Conservation (phyloP, 257 asterid genomes). For the Solanum gracilifrons region DNA sequence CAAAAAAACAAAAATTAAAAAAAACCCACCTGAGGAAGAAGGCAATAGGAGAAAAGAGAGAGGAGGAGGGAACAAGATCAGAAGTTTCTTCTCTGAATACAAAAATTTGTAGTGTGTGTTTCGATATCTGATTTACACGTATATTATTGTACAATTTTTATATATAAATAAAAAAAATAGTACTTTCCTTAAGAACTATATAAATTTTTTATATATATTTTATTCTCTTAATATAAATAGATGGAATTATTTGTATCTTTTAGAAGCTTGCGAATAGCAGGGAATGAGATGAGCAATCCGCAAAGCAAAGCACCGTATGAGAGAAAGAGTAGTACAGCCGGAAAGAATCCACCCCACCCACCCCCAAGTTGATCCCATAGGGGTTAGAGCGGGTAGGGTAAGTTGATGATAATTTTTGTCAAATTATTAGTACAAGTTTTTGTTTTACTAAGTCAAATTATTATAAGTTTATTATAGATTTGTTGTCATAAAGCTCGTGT, state of each 20-base stretch:
- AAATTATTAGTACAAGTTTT: neutral
- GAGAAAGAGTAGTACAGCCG: constrained; percentile 47
- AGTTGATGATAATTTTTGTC: neutral
- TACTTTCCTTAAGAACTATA: neutral
- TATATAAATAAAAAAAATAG: neutral
- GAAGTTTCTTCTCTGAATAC: constrained; percentile 14
- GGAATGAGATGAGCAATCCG: constrained; percentile 6
- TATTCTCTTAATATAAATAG: neutral
- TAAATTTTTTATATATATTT: neutral
- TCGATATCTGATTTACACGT: neutral
- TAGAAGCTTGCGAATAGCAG: neutral
- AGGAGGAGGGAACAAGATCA: constrained; percentile 20
- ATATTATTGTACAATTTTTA: neutral
- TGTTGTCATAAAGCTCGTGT: neutral
- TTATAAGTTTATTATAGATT: neutral
- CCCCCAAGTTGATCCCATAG: neutral
- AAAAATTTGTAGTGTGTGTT: constrained; percentile 4
- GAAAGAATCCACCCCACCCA: constrained; percentile 42
- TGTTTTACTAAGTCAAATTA: neutral
- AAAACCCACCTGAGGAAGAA: neutral
- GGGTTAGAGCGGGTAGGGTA: neutral
- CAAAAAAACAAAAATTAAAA: neutral
- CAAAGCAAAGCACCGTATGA: constrained; percentile 29
- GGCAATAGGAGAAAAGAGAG: neutral
- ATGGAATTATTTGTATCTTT: neutral